A percentile compares a stretch with the other conserved stretches of the same genome.
Evolutionary conservation across 2,329 filamentous ascomycete genomes (phyloP).

Genomic region (Apiospora pterosperma): DNA sequence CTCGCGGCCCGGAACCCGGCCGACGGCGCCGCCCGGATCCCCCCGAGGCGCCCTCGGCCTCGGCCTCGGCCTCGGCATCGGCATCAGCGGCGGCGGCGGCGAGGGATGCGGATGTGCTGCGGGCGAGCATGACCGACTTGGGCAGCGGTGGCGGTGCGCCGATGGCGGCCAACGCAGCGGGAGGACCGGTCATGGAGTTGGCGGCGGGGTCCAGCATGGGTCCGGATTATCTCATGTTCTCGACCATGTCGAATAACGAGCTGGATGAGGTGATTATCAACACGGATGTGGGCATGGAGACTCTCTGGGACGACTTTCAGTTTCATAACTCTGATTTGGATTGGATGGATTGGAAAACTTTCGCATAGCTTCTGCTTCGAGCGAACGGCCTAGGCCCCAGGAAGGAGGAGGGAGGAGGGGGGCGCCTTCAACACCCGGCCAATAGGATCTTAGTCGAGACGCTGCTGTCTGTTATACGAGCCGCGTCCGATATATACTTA

Average conservation of each 20-base stretch:
- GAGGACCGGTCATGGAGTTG: constrained; percentile 18
- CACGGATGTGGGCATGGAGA: constrained; percentile 28
- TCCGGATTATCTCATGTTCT: constrained; percentile 28
- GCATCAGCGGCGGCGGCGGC: background rate
- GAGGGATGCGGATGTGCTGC: background rate
- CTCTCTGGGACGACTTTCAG: constrained; percentile 30
- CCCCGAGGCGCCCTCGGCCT: background rate
- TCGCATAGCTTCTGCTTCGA: constrained; percentile 8
- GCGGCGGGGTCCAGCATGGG: constrained; percentile 11
- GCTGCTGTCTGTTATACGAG: background rate
- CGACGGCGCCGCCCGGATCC: no score
- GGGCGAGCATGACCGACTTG: background rate
- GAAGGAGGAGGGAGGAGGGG: no score
- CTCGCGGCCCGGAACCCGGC: constrained; percentile 28
- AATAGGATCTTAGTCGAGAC: background rate
- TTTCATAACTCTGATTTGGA: constrained; percentile 30
- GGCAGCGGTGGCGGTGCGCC: background rate
- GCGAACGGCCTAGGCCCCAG: background rate
- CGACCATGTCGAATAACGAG: constrained; percentile 32
- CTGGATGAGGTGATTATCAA: constrained; percentile 31
- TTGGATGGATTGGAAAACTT: constrained; percentile 32
- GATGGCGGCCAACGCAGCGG: constrained; percentile 12
- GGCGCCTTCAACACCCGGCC: no score
- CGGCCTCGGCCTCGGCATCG: background rate
- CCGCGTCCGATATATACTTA: background rate